Evolutionary conservation across 2,329 filamentous ascomycete species (phyloP), one percentile per base, ranked within the genome.

Genomic region (Hortaea werneckii): DNA sequence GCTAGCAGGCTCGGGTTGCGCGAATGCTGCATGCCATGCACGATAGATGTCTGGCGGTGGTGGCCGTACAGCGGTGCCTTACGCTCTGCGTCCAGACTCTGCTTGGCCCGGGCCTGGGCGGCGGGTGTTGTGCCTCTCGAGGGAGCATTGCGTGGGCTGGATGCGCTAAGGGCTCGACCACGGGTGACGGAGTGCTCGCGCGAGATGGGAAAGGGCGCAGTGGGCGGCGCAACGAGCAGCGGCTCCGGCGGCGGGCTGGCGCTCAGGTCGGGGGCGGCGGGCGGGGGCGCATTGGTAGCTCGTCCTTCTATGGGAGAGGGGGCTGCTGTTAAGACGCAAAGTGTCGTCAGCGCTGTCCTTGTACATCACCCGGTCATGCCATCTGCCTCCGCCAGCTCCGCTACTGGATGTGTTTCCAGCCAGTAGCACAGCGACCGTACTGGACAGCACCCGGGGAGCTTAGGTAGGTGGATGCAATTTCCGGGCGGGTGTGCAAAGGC

Each of bases 21-120:
- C 46, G 78, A 84, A 67, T 98, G 92, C 65, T 95, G 89, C 55
- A 94, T 82, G 59, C 92, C 90, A 79, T 96, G 87, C 47, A 96
- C 89, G 57, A 96, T 95, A 41, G 90, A 96, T 0, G 90, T 94
- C 70, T 98, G 88, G 45, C 92, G 83, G 68, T 96, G 88, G 65
- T 98, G 89, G 49, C 86, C 87, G 73, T 96, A 83, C 48, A 67
- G 63, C 26, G 73, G 75, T 7, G 71, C 63, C 51, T 73, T 74
- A 51, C 74, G 67, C 52, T 77, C 73, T 26, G 62, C 52, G 13
- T 65, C 63, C 5, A 59, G 32, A 44, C 61, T 63, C 45, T 59
- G 57, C 56, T 65, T 60, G 41, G 62, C 64, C 58, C 51, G 66
- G 54, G 57, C 60, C 62, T 56, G 67, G 59, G 55, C 45, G 55